phyloP scores from a whole-genome alignment of 2,329 filamentous ascomycete genomes.

The Cryphonectria nitschkei region DNA sequence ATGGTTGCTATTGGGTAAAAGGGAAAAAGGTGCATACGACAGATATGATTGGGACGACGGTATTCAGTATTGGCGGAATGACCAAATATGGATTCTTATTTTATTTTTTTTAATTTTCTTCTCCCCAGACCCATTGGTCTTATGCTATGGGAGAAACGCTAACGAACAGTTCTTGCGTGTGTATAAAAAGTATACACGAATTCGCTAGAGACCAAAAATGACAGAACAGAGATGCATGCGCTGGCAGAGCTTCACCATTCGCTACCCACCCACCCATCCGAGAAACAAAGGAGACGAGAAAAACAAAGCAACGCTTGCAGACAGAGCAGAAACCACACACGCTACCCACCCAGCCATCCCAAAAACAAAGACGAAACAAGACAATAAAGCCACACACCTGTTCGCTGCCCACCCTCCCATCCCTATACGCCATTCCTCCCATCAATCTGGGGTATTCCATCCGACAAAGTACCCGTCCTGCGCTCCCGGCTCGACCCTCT shows the following conservation, averaged over 20 bases:
- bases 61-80: background rate
- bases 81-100: background rate
- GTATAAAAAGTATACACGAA: background rate
- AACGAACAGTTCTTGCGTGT: no score
- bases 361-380: background rate
- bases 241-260: no score
- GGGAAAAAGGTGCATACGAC: background rate
- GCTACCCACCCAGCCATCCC: background rate
- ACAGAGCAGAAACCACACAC: no score
- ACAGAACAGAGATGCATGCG: background rate
- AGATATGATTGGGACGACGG: background rate
- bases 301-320: no score
- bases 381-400: no score
- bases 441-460: background rate
- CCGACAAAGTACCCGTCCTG: background rate
- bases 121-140: background rate
- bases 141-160: background rate
- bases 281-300: no score
- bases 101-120: background rate
- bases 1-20: background rate
- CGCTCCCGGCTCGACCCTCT: background rate
- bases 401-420: background rate
- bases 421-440: background rate
- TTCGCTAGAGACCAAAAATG: background rate
- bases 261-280: no score